Percentiles rank a stretch among this genome's conserved stretches.
Evolutionary conservation across 1,284 basidiomycete genomes (phyloP).

Genomic region (Ganoderma sinense): DNA sequence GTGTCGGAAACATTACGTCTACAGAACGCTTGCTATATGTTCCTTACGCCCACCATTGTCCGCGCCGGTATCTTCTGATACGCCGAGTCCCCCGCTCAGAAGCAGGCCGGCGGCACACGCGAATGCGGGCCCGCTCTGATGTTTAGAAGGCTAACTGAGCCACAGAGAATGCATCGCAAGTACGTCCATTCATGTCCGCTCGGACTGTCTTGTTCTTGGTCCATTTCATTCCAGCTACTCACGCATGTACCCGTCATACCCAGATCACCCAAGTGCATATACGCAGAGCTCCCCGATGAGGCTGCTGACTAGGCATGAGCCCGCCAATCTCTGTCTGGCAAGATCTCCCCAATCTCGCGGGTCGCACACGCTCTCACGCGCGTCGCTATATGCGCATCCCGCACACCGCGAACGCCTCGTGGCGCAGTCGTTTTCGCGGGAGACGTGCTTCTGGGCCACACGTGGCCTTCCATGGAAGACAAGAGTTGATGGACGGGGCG

Average conservation of each 20-base stretch:
- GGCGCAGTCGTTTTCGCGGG: neutral
- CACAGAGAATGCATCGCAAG: neutral
- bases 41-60: neutral
- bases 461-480: neutral
- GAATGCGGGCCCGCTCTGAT: neutral
- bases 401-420: neutral
- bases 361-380: neutral
- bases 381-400: neutral
- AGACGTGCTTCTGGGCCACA: neutral
- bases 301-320: neutral
- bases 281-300: neutral
- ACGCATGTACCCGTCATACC: neutral
- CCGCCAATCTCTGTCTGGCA: neutral
- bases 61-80: conserved; percentile 4
- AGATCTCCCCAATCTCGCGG: neutral
- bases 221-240: neutral
- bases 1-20: neutral
- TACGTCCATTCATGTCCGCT: neutral
- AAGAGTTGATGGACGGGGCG: neutral
- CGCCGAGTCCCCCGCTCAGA: neutral
- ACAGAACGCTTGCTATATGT: neutral
- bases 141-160: neutral
- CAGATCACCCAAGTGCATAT: neutral
- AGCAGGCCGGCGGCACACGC: neutral
- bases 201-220: neutral